Conservation (phyloP, 2,329 filamentous ascomycete species). For the Coniochaeta hoffmannii region DNA sequence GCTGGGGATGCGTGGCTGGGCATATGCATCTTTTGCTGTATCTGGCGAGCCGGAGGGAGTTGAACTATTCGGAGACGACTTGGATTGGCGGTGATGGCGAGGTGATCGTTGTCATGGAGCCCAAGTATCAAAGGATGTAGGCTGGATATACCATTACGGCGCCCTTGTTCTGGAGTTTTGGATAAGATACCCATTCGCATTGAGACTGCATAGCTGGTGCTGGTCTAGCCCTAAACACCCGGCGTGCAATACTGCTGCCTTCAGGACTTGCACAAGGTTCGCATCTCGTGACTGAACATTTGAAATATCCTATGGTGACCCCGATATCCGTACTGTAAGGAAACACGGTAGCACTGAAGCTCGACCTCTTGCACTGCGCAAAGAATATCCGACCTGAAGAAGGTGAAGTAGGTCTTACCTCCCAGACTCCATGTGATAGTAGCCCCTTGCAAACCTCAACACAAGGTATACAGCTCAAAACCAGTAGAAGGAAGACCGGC, state of each 20-base stretch:
- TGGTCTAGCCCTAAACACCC: too few relatives aligned
- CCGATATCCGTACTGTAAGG: background rate
- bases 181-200: background rate
- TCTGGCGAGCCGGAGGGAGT: constrained; percentile 57
- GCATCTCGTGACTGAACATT: too few relatives aligned
- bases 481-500: background rate
- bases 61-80: constrained; percentile 47
- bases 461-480: background rate
- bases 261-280: too few relatives aligned
- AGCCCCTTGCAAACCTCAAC: background rate
- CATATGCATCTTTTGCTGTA: constrained; percentile 73
- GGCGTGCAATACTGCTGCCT: too few relatives aligned
- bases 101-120: constrained; percentile 36
- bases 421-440: background rate
- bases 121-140: constrained; percentile 7
- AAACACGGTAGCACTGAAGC: background rate
- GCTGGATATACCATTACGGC: background rate
- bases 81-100: constrained; percentile 62
- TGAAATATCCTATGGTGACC: background rate
- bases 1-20: constrained; percentile 67
- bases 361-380: background rate
- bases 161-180: background rate
- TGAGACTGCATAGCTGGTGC: background rate
- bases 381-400: background rate
- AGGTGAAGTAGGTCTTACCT: background rate